These are phyloP conservation scores for Pseudognaphalium luteoalbum DNA, from an alignment of 129 eudicot species.

Conservation along the genomic window DNA sequence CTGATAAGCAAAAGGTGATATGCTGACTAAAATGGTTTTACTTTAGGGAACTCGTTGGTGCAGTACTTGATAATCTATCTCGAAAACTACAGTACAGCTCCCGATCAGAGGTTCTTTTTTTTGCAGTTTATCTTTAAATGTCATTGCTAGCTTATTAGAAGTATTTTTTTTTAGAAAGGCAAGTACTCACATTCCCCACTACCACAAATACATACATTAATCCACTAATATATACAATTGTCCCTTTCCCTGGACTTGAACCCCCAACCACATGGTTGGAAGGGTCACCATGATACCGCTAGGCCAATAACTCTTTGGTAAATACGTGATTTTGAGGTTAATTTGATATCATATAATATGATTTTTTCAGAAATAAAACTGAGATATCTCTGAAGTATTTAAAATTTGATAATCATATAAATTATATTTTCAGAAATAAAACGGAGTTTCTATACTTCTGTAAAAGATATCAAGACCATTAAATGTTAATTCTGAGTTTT, in stretches of 20 bases:
- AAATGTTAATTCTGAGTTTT: not conserved
- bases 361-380: not conserved
- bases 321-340: not conserved
- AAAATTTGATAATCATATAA: constrained; percentile 2
- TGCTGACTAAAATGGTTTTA: constrained; percentile 20
- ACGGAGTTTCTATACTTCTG: constrained; percentile 13
- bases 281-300: no score
- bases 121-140: constrained; percentile 11
- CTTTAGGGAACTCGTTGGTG: constrained; percentile 80
- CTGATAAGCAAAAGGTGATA: constrained; percentile 2
- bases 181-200: no score
- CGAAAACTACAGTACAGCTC: constrained; percentile 55
- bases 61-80: constrained; percentile 75
- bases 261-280: no score
- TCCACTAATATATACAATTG: no score
- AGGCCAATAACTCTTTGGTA: no score
- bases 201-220: no score
- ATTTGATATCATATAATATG: constrained; percentile 5
- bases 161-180: not conserved
- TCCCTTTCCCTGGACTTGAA: no score
- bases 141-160: constrained; percentile 8
- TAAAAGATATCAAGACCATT: constrained; percentile 1
- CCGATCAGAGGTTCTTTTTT: constrained; percentile 63
- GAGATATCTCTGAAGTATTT: not conserved
- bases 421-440: not conserved